These are phyloP conservation scores for Arthromyces matolae DNA, from an alignment of 768 basidiomycete genomes.

Conservation along the genomic window DNA sequence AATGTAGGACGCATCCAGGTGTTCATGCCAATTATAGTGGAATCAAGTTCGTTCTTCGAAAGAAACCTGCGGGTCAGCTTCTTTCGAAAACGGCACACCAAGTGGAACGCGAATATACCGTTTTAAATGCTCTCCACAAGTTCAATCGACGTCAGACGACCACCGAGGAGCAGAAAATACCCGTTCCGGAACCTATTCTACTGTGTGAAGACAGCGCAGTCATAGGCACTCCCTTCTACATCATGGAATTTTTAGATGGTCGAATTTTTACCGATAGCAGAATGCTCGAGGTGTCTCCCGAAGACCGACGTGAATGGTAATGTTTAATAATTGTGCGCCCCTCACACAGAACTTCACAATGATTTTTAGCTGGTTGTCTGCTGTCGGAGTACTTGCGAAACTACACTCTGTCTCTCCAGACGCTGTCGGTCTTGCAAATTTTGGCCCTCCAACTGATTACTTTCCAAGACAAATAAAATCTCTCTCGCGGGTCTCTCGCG, in stretches of 20 bases:
- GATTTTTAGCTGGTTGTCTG: conserved; percentile 67
- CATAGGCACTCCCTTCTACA: conserved; percentile 88
- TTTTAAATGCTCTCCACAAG: conserved; percentile 71
- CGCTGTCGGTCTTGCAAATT: conserved; percentile 63
- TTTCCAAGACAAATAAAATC: conserved; percentile 94
- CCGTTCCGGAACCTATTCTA: conserved; percentile 80
- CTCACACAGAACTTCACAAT: background rate
- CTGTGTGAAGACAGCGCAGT: conserved; percentile 77
- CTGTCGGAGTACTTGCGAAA: conserved; percentile 64
- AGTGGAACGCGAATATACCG: conserved; percentile 88
- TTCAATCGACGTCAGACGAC: conserved; percentile 64
- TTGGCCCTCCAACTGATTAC: conserved; percentile 75
- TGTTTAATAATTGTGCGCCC: background rate
- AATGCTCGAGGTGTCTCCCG: conserved; percentile 63
- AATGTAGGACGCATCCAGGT: background rate
- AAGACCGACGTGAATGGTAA: conserved; percentile 70
- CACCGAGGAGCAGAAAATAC: conserved; percentile 52
- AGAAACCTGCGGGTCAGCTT: conserved; percentile 87
- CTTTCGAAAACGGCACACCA: conserved; percentile 92
- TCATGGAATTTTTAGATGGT: conserved; percentile 95
- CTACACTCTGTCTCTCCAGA: conserved; percentile 63
- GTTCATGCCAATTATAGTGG: conserved; percentile 31
- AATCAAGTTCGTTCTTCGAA: conserved; percentile 78
- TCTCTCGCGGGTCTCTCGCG: conserved; percentile 73
- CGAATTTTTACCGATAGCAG: conserved; percentile 86